Evolutionary conservation across 179 eudicot genomes (phyloP), one percentile per base, ranked within the genome.

Genomic region (Corrigiola litoralis): DNA sequence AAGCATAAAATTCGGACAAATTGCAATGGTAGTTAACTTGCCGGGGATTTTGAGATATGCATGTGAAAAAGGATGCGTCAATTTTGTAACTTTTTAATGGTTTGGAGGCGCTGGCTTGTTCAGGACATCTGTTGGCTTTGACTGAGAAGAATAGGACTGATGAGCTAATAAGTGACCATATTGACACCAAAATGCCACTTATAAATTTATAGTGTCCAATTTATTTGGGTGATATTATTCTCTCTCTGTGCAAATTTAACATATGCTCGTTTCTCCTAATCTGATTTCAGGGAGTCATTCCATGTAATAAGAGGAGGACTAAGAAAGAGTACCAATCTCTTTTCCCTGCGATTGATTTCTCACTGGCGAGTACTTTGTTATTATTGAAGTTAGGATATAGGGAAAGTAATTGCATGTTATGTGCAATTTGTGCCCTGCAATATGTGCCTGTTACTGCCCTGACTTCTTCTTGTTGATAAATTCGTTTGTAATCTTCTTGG

Each of bases 281-380:
- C 20, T 59, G 6, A n/a, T 42, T 83, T 74, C 88, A 92, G 98
- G 99, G 99, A 60, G 82, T 84, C 55, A 87, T 85, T 73, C 91
- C 91, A 65, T 90, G 90, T 50, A 91, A 94, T 66, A 84, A 81
- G 84, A 82, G 98, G 80, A 86, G 87, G 72, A 90, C 80, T 78
- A 70, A 82, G 52, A 75, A 64, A 14, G 91, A 87, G 62, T 87
- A 86, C 27, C 75, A 81, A 72, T 68, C 81, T 20, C 79, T 88
- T 64, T 94, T 94, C 69, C 97, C 99, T 58, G 95, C 95, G 40
- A 75, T 94, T 65, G 99, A 94, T 78, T 87, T 90, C 78, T 90
- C 99, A 34, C 61, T 78, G 94, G 99, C 74, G 84, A 90, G 87
- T 86, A 56, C 34, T 58, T 36, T 69, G 50, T 45, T 20, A 38